phyloP scores from a whole-genome alignment of 2,329 filamentous ascomycete genomes.

The Penicillium crustosum region DNA sequence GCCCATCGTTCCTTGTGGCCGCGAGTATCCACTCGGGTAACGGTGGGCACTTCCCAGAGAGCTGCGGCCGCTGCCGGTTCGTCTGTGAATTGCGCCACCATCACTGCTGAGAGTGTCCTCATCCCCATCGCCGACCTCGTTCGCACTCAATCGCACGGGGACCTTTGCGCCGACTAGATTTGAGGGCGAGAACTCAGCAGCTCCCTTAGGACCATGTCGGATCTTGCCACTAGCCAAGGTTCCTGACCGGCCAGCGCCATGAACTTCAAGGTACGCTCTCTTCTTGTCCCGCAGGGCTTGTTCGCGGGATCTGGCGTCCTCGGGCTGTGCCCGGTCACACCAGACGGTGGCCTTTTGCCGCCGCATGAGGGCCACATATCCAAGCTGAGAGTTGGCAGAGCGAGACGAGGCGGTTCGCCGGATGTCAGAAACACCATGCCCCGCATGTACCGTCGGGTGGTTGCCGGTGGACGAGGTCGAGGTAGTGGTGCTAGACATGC shows the following conservation, averaged over 20 bases:
- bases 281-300: constrained; percentile 85
- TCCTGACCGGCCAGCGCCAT: constrained; percentile 60
- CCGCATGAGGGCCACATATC: constrained; percentile 92
- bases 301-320: constrained; percentile 80
- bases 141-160: constrained; percentile 88
- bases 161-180: constrained; percentile 77
- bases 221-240: constrained; percentile 76
- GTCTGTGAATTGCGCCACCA: constrained; percentile 47
- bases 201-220: constrained; percentile 77
- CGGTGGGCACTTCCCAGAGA: constrained; percentile 51
- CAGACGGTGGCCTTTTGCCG: constrained; percentile 98
- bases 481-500: constrained; percentile 42
- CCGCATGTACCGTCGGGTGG: constrained; percentile 27
- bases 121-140: constrained; percentile 86
- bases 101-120: constrained; percentile 55
- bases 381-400: constrained; percentile 64
- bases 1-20: constrained; percentile 46
- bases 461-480: constrained; percentile 43
- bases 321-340: constrained; percentile 91
- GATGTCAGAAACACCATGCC: constrained; percentile 36
- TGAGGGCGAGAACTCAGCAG: constrained; percentile 75
- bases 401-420: constrained; percentile 79
- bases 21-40: constrained; percentile 48
- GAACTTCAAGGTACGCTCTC: constrained; percentile 79
- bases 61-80: constrained; percentile 59